These are phyloP conservation scores for Phaeoacremonium minimum DNA, from an alignment of 2,329 filamentous ascomycete species.

Conservation along the genomic window DNA sequence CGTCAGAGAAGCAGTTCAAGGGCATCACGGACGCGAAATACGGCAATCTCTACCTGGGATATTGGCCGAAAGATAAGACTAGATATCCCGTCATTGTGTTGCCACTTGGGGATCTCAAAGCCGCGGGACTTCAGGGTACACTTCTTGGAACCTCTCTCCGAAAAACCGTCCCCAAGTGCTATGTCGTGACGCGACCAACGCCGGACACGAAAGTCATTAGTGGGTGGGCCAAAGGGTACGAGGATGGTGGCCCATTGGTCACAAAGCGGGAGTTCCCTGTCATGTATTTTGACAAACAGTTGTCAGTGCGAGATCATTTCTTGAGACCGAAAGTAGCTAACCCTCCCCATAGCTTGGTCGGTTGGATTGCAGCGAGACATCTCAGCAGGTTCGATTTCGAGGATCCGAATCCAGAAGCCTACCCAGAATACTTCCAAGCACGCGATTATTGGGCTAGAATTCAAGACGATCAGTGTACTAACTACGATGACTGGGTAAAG, in stretches of 20 bases:
- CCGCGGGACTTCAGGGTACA: conserved; percentile 19
- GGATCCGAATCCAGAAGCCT: neutral
- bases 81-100: conserved; percentile 30
- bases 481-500: too few relatives aligned
- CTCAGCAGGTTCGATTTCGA: neutral
- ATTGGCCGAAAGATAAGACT: conserved; percentile 18
- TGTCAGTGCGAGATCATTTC: neutral
- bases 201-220: conserved; percentile 22
- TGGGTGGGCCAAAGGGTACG: conserved; percentile 30
- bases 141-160: conserved; percentile 25
- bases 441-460: too few relatives aligned
- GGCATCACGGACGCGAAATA: conserved; percentile 20
- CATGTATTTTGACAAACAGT: conserved; percentile 27
- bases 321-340: neutral
- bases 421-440: neutral
- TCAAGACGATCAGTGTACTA: too few relatives aligned
- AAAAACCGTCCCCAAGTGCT: conserved; percentile 24
- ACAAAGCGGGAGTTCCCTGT: conserved; percentile 31
- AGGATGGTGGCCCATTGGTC: conserved; percentile 26
- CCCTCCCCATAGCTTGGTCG: neutral
- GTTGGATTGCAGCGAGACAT: neutral
- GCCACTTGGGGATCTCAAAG: conserved; percentile 24
- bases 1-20: conserved; percentile 2
- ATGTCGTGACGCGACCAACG: conserved; percentile 19
- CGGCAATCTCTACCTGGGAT: conserved; percentile 27